phyloP scores from a whole-genome alignment of 1,284 basidiomycete genomes.

The Rhodotorula sp. region DNA sequence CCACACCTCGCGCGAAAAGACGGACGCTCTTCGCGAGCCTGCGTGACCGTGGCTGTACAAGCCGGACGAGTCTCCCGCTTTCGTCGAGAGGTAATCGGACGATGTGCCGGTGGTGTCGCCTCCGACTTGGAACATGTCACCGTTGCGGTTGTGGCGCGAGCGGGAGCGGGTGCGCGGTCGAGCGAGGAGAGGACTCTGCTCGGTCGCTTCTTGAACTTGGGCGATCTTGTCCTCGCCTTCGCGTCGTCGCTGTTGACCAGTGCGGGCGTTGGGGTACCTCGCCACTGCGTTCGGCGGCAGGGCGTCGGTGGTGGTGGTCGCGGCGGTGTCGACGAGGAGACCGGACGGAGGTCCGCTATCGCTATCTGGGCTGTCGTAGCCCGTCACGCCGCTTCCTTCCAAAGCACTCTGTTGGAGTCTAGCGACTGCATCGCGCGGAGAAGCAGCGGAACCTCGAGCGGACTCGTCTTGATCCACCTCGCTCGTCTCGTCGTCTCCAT shows the following conservation, averaged over 20 bases:
- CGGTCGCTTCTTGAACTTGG: background rate
- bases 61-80: background rate
- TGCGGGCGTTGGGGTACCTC: background rate
- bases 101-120: background rate
- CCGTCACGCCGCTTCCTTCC: background rate
- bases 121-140: background rate
- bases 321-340: background rate
- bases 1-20: slow-evolving; percentile 29
- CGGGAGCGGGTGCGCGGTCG: background rate
- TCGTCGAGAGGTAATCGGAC: background rate
- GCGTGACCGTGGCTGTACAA: background rate
- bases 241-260: background rate
- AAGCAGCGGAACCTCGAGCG: too few species aligned
- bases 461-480: background rate
- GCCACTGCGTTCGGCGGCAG: slow-evolving; percentile 33
- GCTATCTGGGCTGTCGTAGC: background rate
- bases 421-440: too few species aligned
- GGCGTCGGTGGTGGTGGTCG: slow-evolving; percentile 8
- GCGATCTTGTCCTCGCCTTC: background rate
- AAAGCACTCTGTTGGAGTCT: background rate
- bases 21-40: slow-evolving; percentile 3
- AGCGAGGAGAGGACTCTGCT: slow-evolving; percentile 9
- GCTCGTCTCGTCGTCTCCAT: background rate
- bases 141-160: background rate
- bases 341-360: background rate